Percentiles rank a stretch among this genome's conserved stretches.
These are phyloP conservation scores for Boletus vinaceobasis DNA, from an alignment of 768 basidiomycete genomes.

Conservation along the genomic window DNA sequence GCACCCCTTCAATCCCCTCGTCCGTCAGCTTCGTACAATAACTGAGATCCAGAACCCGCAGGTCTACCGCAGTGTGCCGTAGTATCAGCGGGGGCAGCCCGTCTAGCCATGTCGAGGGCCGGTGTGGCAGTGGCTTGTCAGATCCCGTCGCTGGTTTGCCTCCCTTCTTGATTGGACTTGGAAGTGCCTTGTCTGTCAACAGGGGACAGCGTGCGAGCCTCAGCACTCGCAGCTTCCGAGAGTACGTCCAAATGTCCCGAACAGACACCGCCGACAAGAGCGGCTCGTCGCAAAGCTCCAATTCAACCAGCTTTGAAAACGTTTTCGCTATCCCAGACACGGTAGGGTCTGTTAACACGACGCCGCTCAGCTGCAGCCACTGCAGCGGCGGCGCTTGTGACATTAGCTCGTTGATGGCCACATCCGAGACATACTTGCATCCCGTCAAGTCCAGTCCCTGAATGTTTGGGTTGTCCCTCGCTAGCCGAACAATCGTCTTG, in stretches of 20 bases:
- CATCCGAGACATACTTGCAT: constrained; percentile 74
- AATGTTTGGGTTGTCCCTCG: constrained; percentile 59
- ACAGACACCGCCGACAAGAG: constrained; percentile 66
- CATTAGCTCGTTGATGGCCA: constrained; percentile 71
- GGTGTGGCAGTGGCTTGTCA: constrained; percentile 54
- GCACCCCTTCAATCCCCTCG: constrained; percentile 68
- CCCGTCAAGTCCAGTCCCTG: constrained; percentile 74
- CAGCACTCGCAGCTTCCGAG: constrained; percentile 70
- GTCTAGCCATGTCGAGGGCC: constrained; percentile 60
- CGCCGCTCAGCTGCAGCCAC: constrained; percentile 70
- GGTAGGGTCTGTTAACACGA: constrained; percentile 55
- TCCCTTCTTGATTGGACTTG: constrained; percentile 43
- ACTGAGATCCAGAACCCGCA: constrained; percentile 77
- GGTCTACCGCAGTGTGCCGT: constrained; percentile 62
- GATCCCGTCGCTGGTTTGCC: constrained; percentile 21
- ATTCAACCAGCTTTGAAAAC: constrained; percentile 74
- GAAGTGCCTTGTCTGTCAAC: constrained; percentile 79
- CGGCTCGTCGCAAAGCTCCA: constrained; percentile 72
- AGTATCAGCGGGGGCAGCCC: constrained; percentile 60
- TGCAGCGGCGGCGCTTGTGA: constrained; percentile 64
- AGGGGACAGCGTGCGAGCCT: constrained; percentile 74
- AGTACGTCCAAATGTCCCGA: constrained; percentile 79
- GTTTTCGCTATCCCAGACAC: constrained; percentile 70
- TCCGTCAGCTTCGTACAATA: constrained; percentile 70
- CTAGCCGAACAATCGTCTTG: constrained; percentile 61